Percentiles rank a stretch among this genome's conserved stretches.
These are phyloP conservation scores for Pseudocercospora eumusae DNA, from an alignment of 2,329 filamentous ascomycete species.

Conservation along the genomic window DNA sequence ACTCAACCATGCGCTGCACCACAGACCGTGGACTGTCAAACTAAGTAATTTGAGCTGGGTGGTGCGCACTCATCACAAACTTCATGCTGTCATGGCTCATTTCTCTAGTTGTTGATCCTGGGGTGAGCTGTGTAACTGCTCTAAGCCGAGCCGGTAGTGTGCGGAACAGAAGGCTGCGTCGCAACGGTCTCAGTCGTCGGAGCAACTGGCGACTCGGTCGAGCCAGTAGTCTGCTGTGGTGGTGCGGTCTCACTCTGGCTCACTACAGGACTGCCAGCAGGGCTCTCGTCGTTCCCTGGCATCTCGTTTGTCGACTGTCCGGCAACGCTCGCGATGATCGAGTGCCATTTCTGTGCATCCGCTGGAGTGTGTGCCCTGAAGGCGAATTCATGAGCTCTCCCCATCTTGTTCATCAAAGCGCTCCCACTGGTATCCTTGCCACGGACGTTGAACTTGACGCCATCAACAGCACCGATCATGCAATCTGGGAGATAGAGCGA, in stretches of 20 bases:
- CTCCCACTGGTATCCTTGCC: slow-evolving; percentile 84
- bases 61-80: neutral
- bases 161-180: neutral
- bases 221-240: slow-evolving; percentile 6
- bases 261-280: slow-evolving; percentile 37
- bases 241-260: slow-evolving; percentile 2
- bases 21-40: neutral
- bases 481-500: slow-evolving; percentile 93
- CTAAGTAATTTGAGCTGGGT: neutral
- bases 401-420: slow-evolving; percentile 76
- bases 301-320: slow-evolving; percentile 51
- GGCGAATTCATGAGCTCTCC: slow-evolving; percentile 73
- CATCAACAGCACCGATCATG: slow-evolving; percentile 68
- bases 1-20: neutral
- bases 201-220: neutral
- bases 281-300: slow-evolving; percentile 42
- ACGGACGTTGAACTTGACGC: slow-evolving; percentile 89
- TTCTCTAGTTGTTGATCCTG: neutral
- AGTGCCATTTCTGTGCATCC: slow-evolving; percentile 84
- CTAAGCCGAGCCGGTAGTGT: slow-evolving; percentile 5
- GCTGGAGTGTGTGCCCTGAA: slow-evolving; percentile 84
- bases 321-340: slow-evolving; percentile 65
- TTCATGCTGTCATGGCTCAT: neutral
- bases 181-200: neutral
- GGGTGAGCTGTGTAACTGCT: neutral